These are phyloP conservation scores for Yamadazyma oceani DNA, from an alignment of 1,139 yeast genomes.

Conservation along the genomic window DNA sequence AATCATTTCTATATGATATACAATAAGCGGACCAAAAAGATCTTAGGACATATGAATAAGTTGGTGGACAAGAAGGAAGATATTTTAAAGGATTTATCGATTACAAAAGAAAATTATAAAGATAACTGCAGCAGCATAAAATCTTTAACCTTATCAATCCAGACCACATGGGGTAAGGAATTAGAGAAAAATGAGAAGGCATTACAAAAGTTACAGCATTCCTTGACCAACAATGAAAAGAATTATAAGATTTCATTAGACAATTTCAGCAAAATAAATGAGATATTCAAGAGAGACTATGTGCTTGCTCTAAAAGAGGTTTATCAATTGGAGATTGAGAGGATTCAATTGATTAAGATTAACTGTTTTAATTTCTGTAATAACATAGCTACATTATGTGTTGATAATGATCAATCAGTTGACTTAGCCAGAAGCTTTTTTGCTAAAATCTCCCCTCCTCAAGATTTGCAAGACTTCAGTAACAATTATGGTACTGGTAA, in stretches of 20 bases:
- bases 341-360: constrained; percentile 72
- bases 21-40: constrained; percentile 30
- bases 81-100: constrained; percentile 31
- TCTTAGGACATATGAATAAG: constrained; percentile 40
- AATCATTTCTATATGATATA: constrained; percentile 31
- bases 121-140: constrained; percentile 60
- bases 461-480: constrained; percentile 60
- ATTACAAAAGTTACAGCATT: constrained; percentile 52
- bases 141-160: constrained; percentile 60
- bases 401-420: constrained; percentile 72
- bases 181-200: constrained; percentile 65
- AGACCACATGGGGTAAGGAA: constrained; percentile 78
- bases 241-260: constrained; percentile 62
- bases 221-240: constrained; percentile 49
- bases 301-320: constrained; percentile 61
- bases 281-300: constrained; percentile 83
- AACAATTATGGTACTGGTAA: constrained; percentile 65
- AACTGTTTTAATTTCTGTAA: constrained; percentile 85
- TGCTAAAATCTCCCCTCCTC: constrained; percentile 65
- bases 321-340: constrained; percentile 75
- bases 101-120: constrained; percentile 57
- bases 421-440: constrained; percentile 67
- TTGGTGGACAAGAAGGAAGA: constrained; percentile 28
- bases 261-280: constrained; percentile 64
- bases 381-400: constrained; percentile 72